phyloP scores from a whole-genome alignment of 768 basidiomycete species.

The Suillus fuscotomentosus region DNA sequence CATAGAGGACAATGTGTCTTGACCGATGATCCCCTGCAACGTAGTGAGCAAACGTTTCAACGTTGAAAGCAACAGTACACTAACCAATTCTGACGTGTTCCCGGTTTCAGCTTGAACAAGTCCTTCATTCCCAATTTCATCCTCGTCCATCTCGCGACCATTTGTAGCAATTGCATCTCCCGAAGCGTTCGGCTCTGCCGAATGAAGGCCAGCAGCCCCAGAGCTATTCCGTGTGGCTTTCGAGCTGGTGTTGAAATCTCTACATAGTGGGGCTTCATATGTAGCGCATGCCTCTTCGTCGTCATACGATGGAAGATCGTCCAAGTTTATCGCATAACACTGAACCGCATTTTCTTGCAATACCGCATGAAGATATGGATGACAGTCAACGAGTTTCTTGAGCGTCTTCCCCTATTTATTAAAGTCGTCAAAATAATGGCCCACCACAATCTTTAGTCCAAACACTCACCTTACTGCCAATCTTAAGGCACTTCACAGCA shows the following conservation, averaged over 20 bases:
- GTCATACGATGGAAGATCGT: conserved; percentile 55
- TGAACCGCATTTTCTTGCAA: conserved; percentile 47
- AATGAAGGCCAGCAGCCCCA: background rate
- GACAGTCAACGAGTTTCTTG: conserved; percentile 47
- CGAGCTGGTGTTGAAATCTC: conserved; percentile 42
- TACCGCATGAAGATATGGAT: conserved; percentile 38
- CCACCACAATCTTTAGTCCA: no score
- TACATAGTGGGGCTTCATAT: conserved; percentile 54
- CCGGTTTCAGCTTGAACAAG: conserved; percentile 11
- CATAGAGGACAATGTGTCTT: conserved; percentile 71
- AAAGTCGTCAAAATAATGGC: background rate
- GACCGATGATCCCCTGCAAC: conserved; percentile 62
- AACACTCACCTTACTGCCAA: conserved; percentile 48
- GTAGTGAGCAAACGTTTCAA: conserved; percentile 8
- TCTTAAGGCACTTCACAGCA: conserved; percentile 54
- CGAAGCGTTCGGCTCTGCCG: background rate
- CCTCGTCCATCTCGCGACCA: conserved; percentile 15
- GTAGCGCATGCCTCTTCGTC: conserved; percentile 42
- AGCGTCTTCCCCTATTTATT: conserved; percentile 60
- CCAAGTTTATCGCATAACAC: conserved; percentile 50
- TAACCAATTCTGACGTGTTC: conserved; percentile 22
- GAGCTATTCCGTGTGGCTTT: conserved; percentile 21
- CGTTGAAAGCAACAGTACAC: conserved; percentile 4
- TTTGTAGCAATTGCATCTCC: conserved; percentile 13
- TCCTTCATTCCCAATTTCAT: conserved; percentile 18